Conservation (phyloP, 2,329 filamentous ascomycete genomes). For the Exophiala aquamarina region DNA sequence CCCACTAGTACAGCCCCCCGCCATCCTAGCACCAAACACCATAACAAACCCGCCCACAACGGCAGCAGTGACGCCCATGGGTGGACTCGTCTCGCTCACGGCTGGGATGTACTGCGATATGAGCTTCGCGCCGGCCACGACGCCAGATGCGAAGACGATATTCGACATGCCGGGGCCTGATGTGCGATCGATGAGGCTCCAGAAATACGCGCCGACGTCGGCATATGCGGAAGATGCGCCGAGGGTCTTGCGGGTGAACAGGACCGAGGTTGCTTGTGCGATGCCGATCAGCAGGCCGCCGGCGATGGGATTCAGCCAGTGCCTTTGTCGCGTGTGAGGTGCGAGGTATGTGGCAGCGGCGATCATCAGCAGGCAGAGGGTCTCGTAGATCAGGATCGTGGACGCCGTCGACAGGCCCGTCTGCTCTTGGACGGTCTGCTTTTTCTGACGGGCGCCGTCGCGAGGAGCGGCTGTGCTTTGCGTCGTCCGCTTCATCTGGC, state of each 20-base stretch:
- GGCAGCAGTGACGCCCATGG: conserved; percentile 38
- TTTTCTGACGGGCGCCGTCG: too few species aligned
- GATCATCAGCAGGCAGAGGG: conserved; percentile 43
- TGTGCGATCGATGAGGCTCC: conserved; percentile 39
- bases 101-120: conserved; percentile 21
- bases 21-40: conserved; percentile 61
- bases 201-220: conserved; percentile 58
- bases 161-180: conserved; percentile 38
- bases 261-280: conserved; percentile 58
- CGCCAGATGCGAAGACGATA: conserved; percentile 55
- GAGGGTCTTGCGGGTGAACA: conserved; percentile 54
- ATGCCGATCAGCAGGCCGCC: conserved; percentile 61
- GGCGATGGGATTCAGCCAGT: conserved; percentile 47
- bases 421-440: conserved; percentile 21
- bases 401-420: conserved; percentile 18
- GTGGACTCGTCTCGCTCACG: conserved; percentile 6
- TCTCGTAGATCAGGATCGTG: conserved; percentile 45
- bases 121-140: conserved; percentile 38
- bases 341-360: conserved; percentile 24
- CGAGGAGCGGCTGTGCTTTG: too few species aligned
- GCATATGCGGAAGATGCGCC: conserved; percentile 64
- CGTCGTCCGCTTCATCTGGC: conserved; percentile 13
- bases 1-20: conserved; percentile 67
- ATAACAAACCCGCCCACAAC: conserved; percentile 58
- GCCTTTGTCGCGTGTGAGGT: conserved; percentile 14